phyloP scores from a whole-genome alignment of 768 basidiomycete genomes.

The Podaxis rugospora region DNA sequence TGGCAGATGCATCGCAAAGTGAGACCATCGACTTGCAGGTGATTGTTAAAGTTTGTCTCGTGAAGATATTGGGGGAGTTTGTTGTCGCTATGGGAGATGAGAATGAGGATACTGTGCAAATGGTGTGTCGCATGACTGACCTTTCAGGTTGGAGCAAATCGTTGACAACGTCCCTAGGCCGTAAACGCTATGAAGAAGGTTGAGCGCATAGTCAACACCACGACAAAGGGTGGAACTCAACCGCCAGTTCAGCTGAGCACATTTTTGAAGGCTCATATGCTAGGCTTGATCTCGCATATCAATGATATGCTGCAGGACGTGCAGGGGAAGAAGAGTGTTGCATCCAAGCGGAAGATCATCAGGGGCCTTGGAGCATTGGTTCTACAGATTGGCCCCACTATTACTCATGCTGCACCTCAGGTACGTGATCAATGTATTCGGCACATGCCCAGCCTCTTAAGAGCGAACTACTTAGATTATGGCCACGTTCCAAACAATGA shows the following conservation, averaged over 20 bases:
- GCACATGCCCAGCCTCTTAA: not conserved
- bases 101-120: slow-evolving; percentile 35
- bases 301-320: slow-evolving; percentile 86
- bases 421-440: slow-evolving; percentile 34
- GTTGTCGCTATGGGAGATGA: slow-evolving; percentile 78
- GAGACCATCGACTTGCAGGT: slow-evolving; percentile 38
- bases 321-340: slow-evolving; percentile 66
- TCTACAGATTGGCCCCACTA: slow-evolving; percentile 61
- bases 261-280: slow-evolving; percentile 72
- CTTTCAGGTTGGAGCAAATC: not conserved
- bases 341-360: slow-evolving; percentile 72
- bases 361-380: slow-evolving; percentile 75
- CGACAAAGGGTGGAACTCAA: slow-evolving; percentile 23
- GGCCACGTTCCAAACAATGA: slow-evolving; percentile 90
- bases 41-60: slow-evolving; percentile 62
- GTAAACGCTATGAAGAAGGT: slow-evolving; percentile 33
- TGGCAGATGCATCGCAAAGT: slow-evolving; percentile 42
- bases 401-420: slow-evolving; percentile 82
- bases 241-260: slow-evolving; percentile 38
- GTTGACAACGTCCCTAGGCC: slow-evolving; percentile 20
- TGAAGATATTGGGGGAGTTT: slow-evolving; percentile 69
- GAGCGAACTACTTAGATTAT: slow-evolving; percentile 62
- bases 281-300: slow-evolving; percentile 80
- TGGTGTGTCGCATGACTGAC: slow-evolving; percentile 33
- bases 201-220: slow-evolving; percentile 38